A percentile compares a stretch with the other conserved stretches of the same genome.
Conservation (phyloP, 129 eudicot genomes). For the Calendula officinalis region DNA sequence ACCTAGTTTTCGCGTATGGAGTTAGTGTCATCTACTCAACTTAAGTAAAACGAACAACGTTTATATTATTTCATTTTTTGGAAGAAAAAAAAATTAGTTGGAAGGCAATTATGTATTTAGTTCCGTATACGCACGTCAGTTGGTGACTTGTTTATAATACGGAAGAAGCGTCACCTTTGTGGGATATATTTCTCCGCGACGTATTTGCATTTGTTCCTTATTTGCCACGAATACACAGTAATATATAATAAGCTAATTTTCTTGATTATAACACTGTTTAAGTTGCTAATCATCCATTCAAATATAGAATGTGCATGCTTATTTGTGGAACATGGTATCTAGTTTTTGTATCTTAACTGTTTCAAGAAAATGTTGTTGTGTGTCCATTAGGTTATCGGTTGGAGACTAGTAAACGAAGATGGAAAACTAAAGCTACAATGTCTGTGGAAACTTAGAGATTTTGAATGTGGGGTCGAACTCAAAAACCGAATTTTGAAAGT, state of each 20-base stretch:
- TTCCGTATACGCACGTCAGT: too few relatives aligned
- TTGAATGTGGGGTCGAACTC: conserved; percentile 55
- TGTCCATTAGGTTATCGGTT: conserved; percentile 64
- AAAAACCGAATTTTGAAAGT: conserved; percentile 51
- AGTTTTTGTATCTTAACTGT: too few relatives aligned
- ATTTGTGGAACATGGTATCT: not conserved
- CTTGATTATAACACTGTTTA: too few relatives aligned
- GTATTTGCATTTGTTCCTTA: not conserved
- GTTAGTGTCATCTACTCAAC: too few relatives aligned
- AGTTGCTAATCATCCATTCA: too few relatives aligned
- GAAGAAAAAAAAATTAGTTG: too few relatives aligned
- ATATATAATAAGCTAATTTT: too few relatives aligned
- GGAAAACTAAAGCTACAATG: conserved; percentile 56
- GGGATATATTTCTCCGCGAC: not conserved
- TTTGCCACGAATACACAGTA: not conserved
- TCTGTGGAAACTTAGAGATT: conserved; percentile 82
- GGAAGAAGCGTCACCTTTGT: not conserved
- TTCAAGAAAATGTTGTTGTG: not conserved
- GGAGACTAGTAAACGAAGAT: conserved; percentile 61
- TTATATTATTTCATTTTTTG: too few relatives aligned
- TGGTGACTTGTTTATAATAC: too few relatives aligned
- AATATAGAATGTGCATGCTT: not conserved
- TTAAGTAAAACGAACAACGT: too few relatives aligned
- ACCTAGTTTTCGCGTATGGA: too few relatives aligned
- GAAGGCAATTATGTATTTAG: too few relatives aligned